Evolutionary conservation across 768 basidiomycete species (phyloP).

Genomic region (Trametes cinnabarina): DNA sequence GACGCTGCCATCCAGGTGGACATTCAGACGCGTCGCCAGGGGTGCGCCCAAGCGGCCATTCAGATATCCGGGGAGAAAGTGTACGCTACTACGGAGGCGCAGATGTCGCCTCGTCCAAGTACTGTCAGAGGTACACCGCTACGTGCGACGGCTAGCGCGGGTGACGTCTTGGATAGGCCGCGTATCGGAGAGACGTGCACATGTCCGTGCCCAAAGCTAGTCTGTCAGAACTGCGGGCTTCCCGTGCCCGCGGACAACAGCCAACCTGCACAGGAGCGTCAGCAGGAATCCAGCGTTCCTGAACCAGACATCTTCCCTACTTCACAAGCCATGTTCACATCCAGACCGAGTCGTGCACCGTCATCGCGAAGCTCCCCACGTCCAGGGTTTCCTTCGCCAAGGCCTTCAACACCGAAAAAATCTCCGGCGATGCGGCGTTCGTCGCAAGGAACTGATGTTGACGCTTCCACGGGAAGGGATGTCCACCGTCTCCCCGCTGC

Average conservation of each 20-base stretch:
- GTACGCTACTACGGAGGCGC: background rate
- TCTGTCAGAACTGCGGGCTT: constrained; percentile 6
- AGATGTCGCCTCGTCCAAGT: background rate
- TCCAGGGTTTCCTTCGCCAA: background rate
- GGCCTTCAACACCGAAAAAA: background rate
- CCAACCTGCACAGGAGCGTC: no score
- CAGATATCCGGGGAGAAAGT: background rate
- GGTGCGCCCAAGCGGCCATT: background rate
- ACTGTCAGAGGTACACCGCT: background rate
- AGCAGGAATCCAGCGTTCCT: no score
- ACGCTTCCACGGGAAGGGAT: no score
- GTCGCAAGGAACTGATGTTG: background rate
- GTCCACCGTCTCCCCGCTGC: no score
- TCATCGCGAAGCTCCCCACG: background rate
- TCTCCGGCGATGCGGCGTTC: background rate
- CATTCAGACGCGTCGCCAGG: background rate
- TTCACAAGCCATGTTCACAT: no score
- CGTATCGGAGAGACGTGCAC: background rate
- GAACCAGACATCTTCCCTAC: no score
- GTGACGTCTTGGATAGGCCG: background rate
- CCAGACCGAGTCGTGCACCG: no score
- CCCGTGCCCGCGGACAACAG: no score
- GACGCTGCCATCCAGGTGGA: constrained; percentile 7
- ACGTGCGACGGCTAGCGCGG: background rate
- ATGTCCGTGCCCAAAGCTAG: background rate